phyloP scores from a whole-genome alignment of 108 stramenopile species.

The Nitzschia sp. region DNA sequence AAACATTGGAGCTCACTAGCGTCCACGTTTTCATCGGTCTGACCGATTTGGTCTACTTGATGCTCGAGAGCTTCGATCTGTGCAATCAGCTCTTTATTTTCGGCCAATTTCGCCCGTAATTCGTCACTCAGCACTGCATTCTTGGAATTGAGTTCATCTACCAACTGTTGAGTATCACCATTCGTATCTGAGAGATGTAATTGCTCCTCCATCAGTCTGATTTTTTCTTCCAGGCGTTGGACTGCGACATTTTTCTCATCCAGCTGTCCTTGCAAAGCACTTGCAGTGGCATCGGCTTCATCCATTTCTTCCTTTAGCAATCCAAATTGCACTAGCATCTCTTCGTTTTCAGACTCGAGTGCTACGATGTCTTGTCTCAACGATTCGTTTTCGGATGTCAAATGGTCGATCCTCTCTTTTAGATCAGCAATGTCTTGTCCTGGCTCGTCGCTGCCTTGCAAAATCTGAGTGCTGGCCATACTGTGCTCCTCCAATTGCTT shows the following conservation, averaged over 20 bases:
- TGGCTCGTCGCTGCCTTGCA: too few relatives aligned
- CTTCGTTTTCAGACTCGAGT: conserved; percentile 71
- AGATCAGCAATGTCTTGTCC: too few relatives aligned
- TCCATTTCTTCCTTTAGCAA: conserved; percentile 68
- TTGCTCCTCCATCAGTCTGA: conserved; percentile 4
- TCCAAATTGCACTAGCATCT: conserved; percentile 79
- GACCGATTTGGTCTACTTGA: neutral
- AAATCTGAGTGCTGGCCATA: too few relatives aligned
- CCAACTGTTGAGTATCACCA: neutral
- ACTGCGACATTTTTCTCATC: neutral
- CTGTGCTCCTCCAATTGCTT: too few relatives aligned
- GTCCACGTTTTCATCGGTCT: neutral
- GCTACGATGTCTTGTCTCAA: neutral
- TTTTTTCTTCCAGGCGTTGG: neutral
- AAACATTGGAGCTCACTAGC: conserved; percentile 8
- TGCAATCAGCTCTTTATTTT: conserved; percentile 10
- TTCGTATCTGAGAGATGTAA: neutral
- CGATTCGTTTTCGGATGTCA: too few relatives aligned
- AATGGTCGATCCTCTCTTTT: too few relatives aligned
- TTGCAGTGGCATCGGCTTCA: conserved; percentile 34
- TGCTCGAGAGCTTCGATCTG: conserved; percentile 1
- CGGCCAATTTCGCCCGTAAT: neutral
- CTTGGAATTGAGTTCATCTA: neutral
- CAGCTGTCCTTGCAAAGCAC: neutral
- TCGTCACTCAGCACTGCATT: neutral